These are phyloP conservation scores for Plasmopara muralis DNA, from an alignment of 352 stramenopile genomes.

Conservation along the genomic window DNA sequence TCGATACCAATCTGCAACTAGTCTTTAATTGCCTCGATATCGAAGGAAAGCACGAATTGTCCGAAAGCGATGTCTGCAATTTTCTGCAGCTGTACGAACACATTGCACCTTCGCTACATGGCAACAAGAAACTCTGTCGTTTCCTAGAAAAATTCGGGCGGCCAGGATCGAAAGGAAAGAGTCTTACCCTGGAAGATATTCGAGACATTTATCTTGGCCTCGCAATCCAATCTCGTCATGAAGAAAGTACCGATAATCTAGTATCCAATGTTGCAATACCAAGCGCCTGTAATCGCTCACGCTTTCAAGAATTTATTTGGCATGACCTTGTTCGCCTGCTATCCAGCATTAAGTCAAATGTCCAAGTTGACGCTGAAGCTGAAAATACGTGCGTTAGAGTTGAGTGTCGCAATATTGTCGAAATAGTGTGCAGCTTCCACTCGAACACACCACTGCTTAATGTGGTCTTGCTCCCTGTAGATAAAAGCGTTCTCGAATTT, in stretches of 20 bases:
- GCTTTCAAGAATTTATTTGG: slow-evolving; percentile 35
- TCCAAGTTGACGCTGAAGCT: not conserved
- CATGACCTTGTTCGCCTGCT: slow-evolving; percentile 22
- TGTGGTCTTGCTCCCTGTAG: slow-evolving; percentile 3
- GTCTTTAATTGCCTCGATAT: slow-evolving; percentile 43
- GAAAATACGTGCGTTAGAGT: slow-evolving; percentile 4
- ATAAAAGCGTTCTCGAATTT: not conserved
- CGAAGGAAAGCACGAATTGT: slow-evolving; percentile 28
- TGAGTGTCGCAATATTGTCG: slow-evolving; percentile 15
- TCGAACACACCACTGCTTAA: slow-evolving; percentile 26
- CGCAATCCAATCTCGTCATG: slow-evolving; percentile 5
- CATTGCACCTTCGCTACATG: slow-evolving; percentile 9
- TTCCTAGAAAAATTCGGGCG: slow-evolving; percentile 25
- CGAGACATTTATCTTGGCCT: slow-evolving; percentile 31
- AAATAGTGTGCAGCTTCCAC: slow-evolving; percentile 29
- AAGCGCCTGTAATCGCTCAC: slow-evolving; percentile 4
- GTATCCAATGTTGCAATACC: not conserved
- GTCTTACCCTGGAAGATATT: slow-evolving; percentile 32
- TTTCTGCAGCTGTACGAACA: slow-evolving; percentile 28
- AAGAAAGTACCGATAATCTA: not conserved
- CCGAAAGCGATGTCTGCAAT: slow-evolving; percentile 14
- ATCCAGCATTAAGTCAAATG: slow-evolving; percentile 1
- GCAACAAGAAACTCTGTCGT: slow-evolving; percentile 3
- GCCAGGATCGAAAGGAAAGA: slow-evolving; percentile 9
- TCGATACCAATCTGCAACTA: slow-evolving; percentile 32